Conservation (phyloP, 306 rosid genomes). For the Vicia villosa region DNA sequence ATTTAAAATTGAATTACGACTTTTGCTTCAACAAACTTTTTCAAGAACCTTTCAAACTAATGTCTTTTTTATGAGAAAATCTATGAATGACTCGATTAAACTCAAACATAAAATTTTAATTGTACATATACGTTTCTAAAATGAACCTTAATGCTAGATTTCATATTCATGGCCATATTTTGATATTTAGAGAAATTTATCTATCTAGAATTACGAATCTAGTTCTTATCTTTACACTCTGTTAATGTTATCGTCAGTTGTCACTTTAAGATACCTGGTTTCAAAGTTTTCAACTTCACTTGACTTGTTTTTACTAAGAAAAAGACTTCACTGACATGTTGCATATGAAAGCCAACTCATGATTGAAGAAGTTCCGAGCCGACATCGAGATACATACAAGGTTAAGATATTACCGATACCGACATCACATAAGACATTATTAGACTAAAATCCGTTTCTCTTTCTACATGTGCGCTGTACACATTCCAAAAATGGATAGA, state of each 20-base stretch:
- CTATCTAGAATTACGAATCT: neutral
- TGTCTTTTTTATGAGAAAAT: too few relatives aligned
- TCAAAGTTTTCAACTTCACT: neutral
- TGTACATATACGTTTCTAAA: neutral
- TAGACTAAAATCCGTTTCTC: neutral
- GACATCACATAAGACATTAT: too few relatives aligned
- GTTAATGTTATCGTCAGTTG: neutral
- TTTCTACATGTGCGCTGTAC: neutral
- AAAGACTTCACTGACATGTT: neutral
- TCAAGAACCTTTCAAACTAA: too few relatives aligned
- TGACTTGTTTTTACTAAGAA: neutral
- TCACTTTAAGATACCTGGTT: neutral
- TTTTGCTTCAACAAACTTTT: too few relatives aligned
- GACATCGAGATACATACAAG: neutral
- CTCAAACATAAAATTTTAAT: too few relatives aligned
- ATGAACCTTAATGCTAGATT: neutral
- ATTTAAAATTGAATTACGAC: too few relatives aligned
- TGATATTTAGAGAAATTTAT: neutral
- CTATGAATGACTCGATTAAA: too few relatives aligned
- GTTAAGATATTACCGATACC: neutral
- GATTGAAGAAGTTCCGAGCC: neutral
- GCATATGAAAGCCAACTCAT: neutral
- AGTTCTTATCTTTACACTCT: too few relatives aligned
- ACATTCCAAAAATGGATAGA: too few relatives aligned
- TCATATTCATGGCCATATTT: neutral